Base-by-base conservation (phyloP, 306 rosid genomes). In the Carpinus viminea region DNA sequence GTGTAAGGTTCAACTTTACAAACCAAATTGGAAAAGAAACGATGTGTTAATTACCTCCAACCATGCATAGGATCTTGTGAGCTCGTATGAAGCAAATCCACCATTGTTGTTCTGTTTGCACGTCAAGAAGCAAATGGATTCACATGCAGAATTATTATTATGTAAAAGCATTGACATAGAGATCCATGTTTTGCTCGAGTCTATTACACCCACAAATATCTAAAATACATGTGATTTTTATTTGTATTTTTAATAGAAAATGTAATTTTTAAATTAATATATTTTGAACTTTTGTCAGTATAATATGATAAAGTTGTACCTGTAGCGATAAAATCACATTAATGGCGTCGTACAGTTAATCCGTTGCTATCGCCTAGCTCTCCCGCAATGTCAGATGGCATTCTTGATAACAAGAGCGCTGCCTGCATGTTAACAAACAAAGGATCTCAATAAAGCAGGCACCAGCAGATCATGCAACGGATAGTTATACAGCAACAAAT, bases 21-120 rank as follows among this genome's bases (percentile, higher is more conserved):
- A n/a, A 41, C 41, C 11, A 72, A 50, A 72, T 28, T 47, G 7
- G 47, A 51, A 70, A 70, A 18, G 17, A 7, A 8, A 70, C 34
- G 9, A 28, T 26, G 16, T 53, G 36, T 61, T 28, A 28, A 28
- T 28, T 79, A 89, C 97, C 96, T 93, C 97, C 55, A 91, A 26
- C 93, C 91, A 93, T 68, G 85, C 74, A 51, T 85, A 86, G 8
- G 96, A 93, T 89, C 97, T 89, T 51, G 97, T 93, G 78, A 86
- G 96, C 78, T 93, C 97, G 77, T 93, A 93, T 26, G 97, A 88
- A 53, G 96, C 93, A 79, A 86, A 93, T 8, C 97, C 97, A 8
- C 97, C 97, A 59, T 70, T 89, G 18, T n/a, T 62, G 75, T 90
- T 92, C 93, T 92, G 88, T 34, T 28, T 28, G 31, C 31, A 28